Percentiles rank a stretch among this genome's conserved stretches.
These are phyloP conservation scores for Hypoxylon sp. DNA, from an alignment of 2,329 filamentous ascomycete species.

Conservation along the genomic window DNA sequence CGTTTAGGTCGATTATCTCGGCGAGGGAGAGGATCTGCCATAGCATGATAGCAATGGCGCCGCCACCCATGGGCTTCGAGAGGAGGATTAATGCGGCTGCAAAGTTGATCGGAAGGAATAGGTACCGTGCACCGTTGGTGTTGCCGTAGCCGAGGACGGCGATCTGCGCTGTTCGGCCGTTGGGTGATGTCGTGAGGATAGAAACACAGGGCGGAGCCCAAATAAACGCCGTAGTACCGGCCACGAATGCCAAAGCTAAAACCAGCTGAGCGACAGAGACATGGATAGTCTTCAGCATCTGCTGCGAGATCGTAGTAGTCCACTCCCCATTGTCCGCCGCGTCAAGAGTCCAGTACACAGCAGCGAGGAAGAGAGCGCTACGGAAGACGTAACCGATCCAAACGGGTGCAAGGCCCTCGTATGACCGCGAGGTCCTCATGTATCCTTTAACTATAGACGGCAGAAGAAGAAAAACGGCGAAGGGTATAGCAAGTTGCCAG, in stretches of 20 bases:
- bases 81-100: constrained; percentile 82
- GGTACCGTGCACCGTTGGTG: constrained; percentile 90
- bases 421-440: constrained; percentile 85
- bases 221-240: constrained; percentile 86
- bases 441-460: constrained; percentile 85
- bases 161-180: constrained; percentile 69
- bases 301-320: constrained; percentile 73
- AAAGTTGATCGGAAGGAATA: constrained; percentile 85
- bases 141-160: constrained; percentile 94
- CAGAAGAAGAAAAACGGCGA: constrained; percentile 78
- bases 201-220: constrained; percentile 89
- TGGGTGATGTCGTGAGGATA: constrained; percentile 70
- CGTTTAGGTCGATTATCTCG: constrained; percentile 74
- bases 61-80: constrained; percentile 94
- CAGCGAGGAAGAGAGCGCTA: constrained; percentile 79
- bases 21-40: constrained; percentile 90
- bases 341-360: constrained; percentile 90
- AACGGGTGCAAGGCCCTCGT: constrained; percentile 85
- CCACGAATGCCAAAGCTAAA: constrained; percentile 84
- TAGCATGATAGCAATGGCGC: constrained; percentile 83
- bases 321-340: constrained; percentile 89
- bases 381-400: constrained; percentile 90
- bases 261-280: constrained; percentile 85
- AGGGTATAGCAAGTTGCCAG: constrained; percentile 89
- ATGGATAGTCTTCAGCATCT: constrained; percentile 79